Conservation (phyloP, 371 early-diverging fungal species). For the Synchytrium microbalum region DNA sequence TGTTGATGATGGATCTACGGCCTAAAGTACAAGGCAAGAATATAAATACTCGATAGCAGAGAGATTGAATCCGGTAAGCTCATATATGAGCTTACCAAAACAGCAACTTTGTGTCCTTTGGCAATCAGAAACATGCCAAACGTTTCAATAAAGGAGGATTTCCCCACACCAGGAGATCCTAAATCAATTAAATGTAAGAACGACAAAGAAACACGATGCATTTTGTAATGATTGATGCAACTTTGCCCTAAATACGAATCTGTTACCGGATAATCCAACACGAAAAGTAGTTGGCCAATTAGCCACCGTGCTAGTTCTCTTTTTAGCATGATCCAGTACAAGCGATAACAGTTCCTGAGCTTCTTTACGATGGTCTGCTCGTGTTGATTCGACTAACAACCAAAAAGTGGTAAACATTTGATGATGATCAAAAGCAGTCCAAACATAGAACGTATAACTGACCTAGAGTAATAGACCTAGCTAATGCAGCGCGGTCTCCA, state of each 20-base stretch:
- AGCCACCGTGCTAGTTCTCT: slow-evolving; percentile 14
- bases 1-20: slow-evolving; percentile 71
- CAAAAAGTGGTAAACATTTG: background rate
- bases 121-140: slow-evolving; percentile 62
- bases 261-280: slow-evolving; percentile 53
- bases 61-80: background rate
- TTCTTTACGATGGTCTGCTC: slow-evolving; percentile 41
- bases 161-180: slow-evolving; percentile 74
- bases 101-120: slow-evolving; percentile 58
- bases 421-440: background rate
- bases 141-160: slow-evolving; percentile 71
- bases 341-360: slow-evolving; percentile 48
- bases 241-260: background rate
- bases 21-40: slow-evolving; percentile 29
- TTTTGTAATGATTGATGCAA: background rate
- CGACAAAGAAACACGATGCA: background rate
- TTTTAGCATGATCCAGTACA: slow-evolving; percentile 19
- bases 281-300: slow-evolving; percentile 41
- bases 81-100: slow-evolving; percentile 40
- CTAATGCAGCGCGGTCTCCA: slow-evolving; percentile 28
- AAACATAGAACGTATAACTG: slow-evolving; percentile 1
- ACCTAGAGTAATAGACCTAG: slow-evolving; percentile 60
- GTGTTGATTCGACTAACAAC: slow-evolving; percentile 53
- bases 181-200: background rate
- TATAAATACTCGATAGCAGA: background rate